Evolutionary conservation across 129 eudicot genomes (phyloP).

Genomic region (Gnaphalium uliginosum): DNA sequence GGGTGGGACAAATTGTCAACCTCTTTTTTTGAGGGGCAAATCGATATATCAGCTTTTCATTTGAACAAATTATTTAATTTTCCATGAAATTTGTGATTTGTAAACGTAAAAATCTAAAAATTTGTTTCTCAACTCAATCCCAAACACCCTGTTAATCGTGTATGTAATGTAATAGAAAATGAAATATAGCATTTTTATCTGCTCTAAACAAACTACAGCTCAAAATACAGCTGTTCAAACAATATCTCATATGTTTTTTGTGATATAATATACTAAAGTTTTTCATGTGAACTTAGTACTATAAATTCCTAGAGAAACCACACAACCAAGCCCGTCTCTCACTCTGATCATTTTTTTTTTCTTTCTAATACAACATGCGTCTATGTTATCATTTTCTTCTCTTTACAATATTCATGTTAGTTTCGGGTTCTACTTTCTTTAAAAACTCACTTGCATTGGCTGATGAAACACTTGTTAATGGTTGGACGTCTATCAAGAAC

Average conservation of each 20-base stretch:
- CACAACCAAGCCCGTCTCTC: background rate
- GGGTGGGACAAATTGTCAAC: too few relatives aligned
- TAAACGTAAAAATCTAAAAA: too few relatives aligned
- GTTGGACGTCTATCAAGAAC: conserved; percentile 28
- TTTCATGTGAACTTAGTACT: conserved; percentile 11
- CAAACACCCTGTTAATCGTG: too few relatives aligned
- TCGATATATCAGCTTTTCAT: too few relatives aligned
- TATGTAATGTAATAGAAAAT: too few relatives aligned
- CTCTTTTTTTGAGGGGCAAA: too few relatives aligned
- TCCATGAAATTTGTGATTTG: too few relatives aligned
- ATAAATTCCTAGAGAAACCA: background rate
- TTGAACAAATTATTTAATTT: too few relatives aligned
- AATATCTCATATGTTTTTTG: background rate
- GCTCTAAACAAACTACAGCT: too few relatives aligned
- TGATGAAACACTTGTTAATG: conserved; percentile 7
- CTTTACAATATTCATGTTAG: background rate
- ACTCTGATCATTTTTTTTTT: background rate
- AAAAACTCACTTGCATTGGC: background rate
- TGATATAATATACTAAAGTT: background rate
- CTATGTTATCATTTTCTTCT: background rate
- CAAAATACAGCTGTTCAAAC: too few relatives aligned
- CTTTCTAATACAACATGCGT: background rate
- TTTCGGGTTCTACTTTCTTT: background rate
- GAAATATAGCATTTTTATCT: too few relatives aligned
- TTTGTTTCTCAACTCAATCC: too few relatives aligned